Evolutionary conservation across 306 rosid species (phyloP).

Genomic region (Vigna reflexopilosa): DNA sequence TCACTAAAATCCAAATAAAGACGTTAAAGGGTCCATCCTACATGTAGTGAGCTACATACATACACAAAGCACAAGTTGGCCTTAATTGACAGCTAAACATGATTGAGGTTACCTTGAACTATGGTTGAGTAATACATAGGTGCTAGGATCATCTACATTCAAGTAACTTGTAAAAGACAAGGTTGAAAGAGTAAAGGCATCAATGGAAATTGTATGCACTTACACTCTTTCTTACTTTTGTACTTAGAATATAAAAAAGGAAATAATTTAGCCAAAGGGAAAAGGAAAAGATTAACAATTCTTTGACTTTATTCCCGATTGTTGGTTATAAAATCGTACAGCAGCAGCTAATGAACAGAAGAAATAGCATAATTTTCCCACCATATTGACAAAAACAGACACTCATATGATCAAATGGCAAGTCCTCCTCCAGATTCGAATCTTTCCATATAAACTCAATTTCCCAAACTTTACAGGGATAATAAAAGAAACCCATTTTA

Average conservation of each 20-base stretch:
- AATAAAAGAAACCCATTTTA: conserved; percentile 1
- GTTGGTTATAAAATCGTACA: conserved; percentile 24
- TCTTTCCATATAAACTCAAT: conserved; percentile 11
- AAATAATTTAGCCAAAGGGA: not conserved
- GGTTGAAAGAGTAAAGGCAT: conserved; percentile 9
- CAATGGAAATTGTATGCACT: not conserved
- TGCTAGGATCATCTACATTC: conserved; percentile 16
- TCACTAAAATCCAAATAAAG: conserved; percentile 48
- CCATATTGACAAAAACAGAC: not conserved
- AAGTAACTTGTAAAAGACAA: conserved; percentile 20
- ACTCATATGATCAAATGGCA: conserved; percentile 6
- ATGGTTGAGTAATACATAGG: conserved; percentile 25
- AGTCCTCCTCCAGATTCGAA: conserved; percentile 7
- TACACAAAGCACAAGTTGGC: conserved; percentile 44
- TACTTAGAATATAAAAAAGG: conserved; percentile 22
- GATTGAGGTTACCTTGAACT: conserved; percentile 36
- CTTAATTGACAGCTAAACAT: conserved; percentile 43
- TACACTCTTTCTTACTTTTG: conserved; percentile 6
- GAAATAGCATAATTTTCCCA: conserved; percentile 1
- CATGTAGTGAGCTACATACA: conserved; percentile 39
- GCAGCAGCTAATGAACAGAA: conserved; percentile 13
- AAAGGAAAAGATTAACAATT: conserved; percentile 25
- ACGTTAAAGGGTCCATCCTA: conserved; percentile 42
- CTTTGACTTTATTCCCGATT: conserved; percentile 5
- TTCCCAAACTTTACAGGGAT: not conserved